phyloP scores from a whole-genome alignment of 805 yeast genomes.

The Dipodascus geniculatus region DNA sequence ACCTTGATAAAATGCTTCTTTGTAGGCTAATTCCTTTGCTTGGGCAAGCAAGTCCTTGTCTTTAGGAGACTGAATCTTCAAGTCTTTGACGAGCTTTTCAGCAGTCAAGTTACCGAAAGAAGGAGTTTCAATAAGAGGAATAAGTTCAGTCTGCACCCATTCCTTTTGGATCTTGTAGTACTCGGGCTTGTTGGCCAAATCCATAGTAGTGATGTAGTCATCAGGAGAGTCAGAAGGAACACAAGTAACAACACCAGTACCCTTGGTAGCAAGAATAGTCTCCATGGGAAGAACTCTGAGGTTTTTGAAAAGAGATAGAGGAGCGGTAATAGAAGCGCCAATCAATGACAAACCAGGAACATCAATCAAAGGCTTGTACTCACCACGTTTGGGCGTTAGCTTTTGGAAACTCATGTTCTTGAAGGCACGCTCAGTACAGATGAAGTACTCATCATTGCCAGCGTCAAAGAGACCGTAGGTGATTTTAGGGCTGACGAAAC shows the following conservation, averaged over 20 bases:
- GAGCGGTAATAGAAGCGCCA: conserved; percentile 82
- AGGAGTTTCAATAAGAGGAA: conserved; percentile 67
- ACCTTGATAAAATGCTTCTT: conserved; percentile 94
- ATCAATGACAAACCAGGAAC: conserved; percentile 64
- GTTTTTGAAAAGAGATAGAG: conserved; percentile 56
- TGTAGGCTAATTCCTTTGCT: conserved; percentile 92
- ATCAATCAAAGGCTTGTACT: conserved; percentile 44
- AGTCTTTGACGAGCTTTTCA: conserved; percentile 65
- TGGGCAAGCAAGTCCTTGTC: conserved; percentile 75
- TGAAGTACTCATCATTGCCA: conserved; percentile 58
- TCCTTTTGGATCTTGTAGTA: conserved; percentile 73
- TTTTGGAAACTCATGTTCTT: conserved; percentile 96
- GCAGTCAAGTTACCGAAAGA: conserved; percentile 87
- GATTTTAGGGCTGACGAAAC: conserved; percentile 94
- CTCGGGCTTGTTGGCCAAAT: conserved; percentile 80
- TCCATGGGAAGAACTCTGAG: conserved; percentile 94
- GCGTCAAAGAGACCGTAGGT: conserved; percentile 85
- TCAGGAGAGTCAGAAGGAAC: conserved; percentile 99
- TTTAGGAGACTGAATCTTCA: conserved; percentile 91
- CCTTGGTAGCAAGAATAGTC: conserved; percentile 85
- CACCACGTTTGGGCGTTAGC: conserved; percentile 80
- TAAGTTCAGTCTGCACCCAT: conserved; percentile 70
- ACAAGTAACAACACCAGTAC: conserved; percentile 98
- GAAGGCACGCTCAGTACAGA: conserved; percentile 91
- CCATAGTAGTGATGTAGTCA: conserved; percentile 79